Conservation (phyloP, 352 stramenopile genomes). For the Globisporangium solare region DNA sequence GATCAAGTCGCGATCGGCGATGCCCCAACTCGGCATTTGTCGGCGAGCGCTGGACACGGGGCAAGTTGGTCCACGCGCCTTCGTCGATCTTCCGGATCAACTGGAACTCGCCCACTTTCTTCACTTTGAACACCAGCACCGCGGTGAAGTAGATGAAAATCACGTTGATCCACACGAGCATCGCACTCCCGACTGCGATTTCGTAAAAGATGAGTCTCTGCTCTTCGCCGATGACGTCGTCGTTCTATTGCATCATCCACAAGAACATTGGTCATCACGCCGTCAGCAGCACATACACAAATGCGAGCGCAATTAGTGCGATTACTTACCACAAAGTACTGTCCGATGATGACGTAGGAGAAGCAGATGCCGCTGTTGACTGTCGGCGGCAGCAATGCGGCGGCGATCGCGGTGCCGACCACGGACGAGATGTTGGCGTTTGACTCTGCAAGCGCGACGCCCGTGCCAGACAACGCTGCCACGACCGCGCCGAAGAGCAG, state of each 20-base stretch:
- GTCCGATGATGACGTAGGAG: constrained; percentile 81
- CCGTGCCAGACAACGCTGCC: constrained; percentile 67
- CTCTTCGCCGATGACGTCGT: constrained; percentile 76
- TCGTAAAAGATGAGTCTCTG: constrained; percentile 85
- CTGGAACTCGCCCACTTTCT: constrained; percentile 83
- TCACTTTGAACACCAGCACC: constrained; percentile 87
- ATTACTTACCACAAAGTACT: constrained; percentile 70
- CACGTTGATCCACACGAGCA: constrained; percentile 87
- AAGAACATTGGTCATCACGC: neutral
- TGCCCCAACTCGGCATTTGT: constrained; percentile 17
- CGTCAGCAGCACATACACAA: neutral
- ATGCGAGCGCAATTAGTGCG: neutral
- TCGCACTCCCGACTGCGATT: constrained; percentile 74
- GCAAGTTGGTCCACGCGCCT: constrained; percentile 73
- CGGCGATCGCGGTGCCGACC: constrained; percentile 86
- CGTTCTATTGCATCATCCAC: constrained; percentile 21
- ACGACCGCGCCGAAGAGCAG: constrained; percentile 80
- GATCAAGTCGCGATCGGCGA: constrained; percentile 14
- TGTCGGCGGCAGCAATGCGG: constrained; percentile 71
- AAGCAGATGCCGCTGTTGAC: constrained; percentile 88
- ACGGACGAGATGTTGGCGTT: constrained; percentile 88
- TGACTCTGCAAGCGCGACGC: constrained; percentile 76
- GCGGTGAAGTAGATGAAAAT: constrained; percentile 86
- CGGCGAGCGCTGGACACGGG: constrained; percentile 61
- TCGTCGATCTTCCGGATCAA: constrained; percentile 76